Conservation (phyloP, 1,284 basidiomycete genomes). For the Coniferiporia weirii region DNA sequence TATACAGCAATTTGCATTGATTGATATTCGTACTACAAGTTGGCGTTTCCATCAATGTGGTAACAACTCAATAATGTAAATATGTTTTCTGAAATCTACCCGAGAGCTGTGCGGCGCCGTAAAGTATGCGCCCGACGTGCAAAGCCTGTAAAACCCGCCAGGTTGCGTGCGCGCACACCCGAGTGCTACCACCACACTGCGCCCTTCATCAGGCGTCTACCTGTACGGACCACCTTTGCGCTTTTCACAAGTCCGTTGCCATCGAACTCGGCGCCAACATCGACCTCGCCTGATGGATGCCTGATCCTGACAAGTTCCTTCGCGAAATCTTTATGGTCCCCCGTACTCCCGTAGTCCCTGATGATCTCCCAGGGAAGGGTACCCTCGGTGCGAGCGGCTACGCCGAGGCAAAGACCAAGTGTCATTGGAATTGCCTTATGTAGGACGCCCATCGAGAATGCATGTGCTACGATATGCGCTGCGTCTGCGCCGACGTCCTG, state of each 20-base stretch:
- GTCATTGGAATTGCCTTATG: constrained; percentile 76
- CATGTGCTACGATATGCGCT: constrained; percentile 48
- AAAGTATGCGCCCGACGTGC: too few relatives aligned
- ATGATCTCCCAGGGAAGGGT: constrained; percentile 50
- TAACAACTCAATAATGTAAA: neutral
- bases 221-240: constrained; percentile 62
- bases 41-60: neutral
- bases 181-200: constrained; percentile 53
- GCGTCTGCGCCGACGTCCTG: constrained; percentile 23
- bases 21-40: neutral
- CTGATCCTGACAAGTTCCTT: constrained; percentile 35
- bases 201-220: constrained; percentile 64
- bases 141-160: too few relatives aligned
- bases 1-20: neutral
- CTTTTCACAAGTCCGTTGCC: constrained; percentile 42
- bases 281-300: constrained; percentile 62
- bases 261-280: constrained; percentile 53
- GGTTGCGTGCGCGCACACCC: too few relatives aligned
- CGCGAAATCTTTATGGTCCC: neutral
- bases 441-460: constrained; percentile 66
- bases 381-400: constrained; percentile 48
- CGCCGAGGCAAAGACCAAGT: constrained; percentile 64
- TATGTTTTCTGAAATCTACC: too few relatives aligned
- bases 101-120: too few relatives aligned
- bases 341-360: neutral